Percentiles rank a stretch among this genome's conserved stretches.
Evolutionary conservation across 805 yeast species (phyloP).

Genomic region (Limtongia smithiae): DNA sequence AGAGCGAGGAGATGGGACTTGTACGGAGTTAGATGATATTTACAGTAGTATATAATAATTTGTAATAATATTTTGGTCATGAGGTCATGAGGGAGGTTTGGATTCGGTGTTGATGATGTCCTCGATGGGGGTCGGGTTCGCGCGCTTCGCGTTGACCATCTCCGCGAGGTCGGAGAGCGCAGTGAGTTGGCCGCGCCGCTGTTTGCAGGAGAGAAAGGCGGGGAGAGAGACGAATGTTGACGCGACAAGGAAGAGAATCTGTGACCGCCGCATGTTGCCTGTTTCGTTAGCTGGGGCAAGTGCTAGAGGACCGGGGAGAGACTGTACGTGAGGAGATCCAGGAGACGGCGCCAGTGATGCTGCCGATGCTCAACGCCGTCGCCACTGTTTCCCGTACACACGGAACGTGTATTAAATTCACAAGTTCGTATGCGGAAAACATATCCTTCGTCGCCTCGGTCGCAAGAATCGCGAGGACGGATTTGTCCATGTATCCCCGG

Average conservation of each 20-base stretch:
- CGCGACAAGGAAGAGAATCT: constrained; percentile 1
- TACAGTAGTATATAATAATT: too few relatives aligned
- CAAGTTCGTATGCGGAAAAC: constrained; percentile 12
- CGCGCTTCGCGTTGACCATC: neutral
- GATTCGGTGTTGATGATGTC: too few relatives aligned
- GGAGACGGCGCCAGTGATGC: constrained; percentile 10
- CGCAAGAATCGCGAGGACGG: constrained; percentile 2
- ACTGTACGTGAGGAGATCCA: constrained; percentile 12
- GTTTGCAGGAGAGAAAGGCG: constrained; percentile 5
- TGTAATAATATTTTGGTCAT: too few relatives aligned
- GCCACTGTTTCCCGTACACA: constrained; percentile 13
- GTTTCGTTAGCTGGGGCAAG: neutral
- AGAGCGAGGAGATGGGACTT: too few relatives aligned
- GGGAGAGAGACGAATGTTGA: constrained; percentile 7
- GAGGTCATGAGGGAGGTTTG: too few relatives aligned
- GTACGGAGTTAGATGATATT: too few relatives aligned
- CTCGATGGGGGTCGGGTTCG: too few relatives aligned
- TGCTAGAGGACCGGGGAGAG: too few relatives aligned
- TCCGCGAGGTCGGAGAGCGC: neutral
- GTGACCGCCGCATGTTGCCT: constrained; percentile 10
- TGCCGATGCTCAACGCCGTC: constrained; percentile 7
- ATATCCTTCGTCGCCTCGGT: constrained; percentile 14
- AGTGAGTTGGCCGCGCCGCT: constrained; percentile 3
- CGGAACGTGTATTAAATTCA: constrained; percentile 15
- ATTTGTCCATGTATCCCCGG: constrained; percentile 8